A percentile compares a stretch with the other conserved stretches of the same genome.
phyloP scores from a whole-genome alignment of 805 yeast species.

The Lipomyces spencermartinsiae region DNA sequence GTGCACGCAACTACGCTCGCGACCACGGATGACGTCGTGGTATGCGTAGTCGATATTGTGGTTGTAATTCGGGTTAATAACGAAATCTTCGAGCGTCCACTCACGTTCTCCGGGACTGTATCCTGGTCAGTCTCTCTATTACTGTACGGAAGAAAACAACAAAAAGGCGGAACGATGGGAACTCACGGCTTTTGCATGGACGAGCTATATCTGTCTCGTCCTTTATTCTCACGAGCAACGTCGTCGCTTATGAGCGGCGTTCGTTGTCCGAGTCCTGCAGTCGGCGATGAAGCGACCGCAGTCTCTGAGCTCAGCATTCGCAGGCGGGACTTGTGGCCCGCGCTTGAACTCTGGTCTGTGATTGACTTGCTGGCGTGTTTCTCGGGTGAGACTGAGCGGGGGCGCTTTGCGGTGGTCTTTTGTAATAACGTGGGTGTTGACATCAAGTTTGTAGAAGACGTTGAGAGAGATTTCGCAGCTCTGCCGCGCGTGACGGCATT shows the following conservation, averaged over 20 bases:
- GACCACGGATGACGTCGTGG: slow-evolving; percentile 48
- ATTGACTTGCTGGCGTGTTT: not conserved
- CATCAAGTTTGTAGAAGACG: not conserved
- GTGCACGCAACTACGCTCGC: slow-evolving; percentile 46
- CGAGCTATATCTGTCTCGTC: slow-evolving; percentile 29
- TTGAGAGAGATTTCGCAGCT: not conserved
- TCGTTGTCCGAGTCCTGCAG: not conserved
- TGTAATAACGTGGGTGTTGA: not conserved
- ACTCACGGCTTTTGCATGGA: slow-evolving; percentile 29
- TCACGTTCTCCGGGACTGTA: slow-evolving; percentile 39
- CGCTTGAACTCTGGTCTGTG: not conserved
- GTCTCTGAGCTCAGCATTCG: not conserved
- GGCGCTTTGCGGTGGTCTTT: not conserved
- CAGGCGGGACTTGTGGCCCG: not conserved
- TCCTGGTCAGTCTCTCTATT: not conserved
- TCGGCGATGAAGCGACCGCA: not conserved
- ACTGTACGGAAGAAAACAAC: not conserved
- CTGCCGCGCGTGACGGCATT: not conserved
- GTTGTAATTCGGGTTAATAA: slow-evolving; percentile 47
- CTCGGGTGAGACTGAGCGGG: not conserved
- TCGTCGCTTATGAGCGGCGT: slow-evolving; percentile 32
- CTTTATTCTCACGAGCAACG: slow-evolving; percentile 33
- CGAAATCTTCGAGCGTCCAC: slow-evolving; percentile 52
- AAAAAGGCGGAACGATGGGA: not conserved
- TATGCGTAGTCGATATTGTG: slow-evolving; percentile 46